These are phyloP conservation scores for Prunus campanulata DNA, from an alignment of 306 rosid genomes.

Conservation along the genomic window DNA sequence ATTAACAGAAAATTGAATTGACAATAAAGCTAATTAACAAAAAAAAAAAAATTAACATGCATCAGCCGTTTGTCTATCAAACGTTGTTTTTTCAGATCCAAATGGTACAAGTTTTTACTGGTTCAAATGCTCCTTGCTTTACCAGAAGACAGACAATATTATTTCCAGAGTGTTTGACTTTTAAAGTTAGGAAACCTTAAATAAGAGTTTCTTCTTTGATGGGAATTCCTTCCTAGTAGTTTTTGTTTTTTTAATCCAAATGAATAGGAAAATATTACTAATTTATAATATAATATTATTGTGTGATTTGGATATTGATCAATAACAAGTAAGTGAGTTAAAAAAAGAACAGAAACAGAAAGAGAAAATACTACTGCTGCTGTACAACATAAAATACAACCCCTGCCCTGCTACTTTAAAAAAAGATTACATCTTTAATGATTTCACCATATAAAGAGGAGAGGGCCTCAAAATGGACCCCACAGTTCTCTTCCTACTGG, in stretches of 20 bases:
- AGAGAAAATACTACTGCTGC: too few relatives aligned
- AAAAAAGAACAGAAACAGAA: too few relatives aligned
- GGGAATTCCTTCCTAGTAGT: too few relatives aligned
- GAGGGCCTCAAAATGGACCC: conserved; percentile 20
- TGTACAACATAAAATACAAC: neutral
- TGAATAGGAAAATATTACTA: neutral
- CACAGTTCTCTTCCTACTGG: conserved; percentile 18
- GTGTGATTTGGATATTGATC: neutral
- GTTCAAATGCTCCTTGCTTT: neutral
- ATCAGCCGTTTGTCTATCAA: neutral
- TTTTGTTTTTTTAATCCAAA: too few relatives aligned
- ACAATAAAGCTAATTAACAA: neutral
- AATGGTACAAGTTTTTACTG: neutral
- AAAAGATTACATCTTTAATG: conserved; percentile 18
- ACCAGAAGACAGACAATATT: neutral
- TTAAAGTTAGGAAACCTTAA: neutral
- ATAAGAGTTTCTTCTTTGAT: neutral
- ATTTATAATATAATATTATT: neutral
- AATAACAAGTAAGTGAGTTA: too few relatives aligned
- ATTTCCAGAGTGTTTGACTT: neutral
- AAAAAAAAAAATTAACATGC: neutral
- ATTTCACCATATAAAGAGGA: conserved; percentile 6
- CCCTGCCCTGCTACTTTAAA: neutral
- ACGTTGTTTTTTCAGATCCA: neutral
- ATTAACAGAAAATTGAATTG: neutral